These are phyloP conservation scores for Pontederia crassipes DNA, from an alignment of 176 grass and related monocot genomes.

Conservation along the genomic window DNA sequence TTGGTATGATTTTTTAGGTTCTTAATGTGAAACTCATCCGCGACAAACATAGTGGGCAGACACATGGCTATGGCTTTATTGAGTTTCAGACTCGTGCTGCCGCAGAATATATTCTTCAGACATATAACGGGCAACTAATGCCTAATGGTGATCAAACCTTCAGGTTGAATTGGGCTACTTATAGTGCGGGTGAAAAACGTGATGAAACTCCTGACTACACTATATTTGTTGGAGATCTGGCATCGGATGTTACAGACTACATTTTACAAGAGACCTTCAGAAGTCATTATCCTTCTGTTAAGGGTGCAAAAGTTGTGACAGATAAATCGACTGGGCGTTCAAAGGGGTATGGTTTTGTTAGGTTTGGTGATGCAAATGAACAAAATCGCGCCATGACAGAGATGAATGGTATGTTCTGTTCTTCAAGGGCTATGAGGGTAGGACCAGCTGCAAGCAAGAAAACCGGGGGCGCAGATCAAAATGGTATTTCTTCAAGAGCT, in stretches of 20 bases:
- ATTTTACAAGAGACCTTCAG: constrained; percentile 86
- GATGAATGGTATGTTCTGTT: no score
- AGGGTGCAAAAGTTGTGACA: constrained; percentile 93
- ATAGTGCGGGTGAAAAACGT: constrained; percentile 68
- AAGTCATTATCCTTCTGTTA: constrained; percentile 70
- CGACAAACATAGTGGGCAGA: constrained; percentile 7
- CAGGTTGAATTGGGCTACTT: constrained; percentile 73
- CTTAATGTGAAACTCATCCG: constrained; percentile 16
- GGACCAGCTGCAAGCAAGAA: constrained; percentile 83
- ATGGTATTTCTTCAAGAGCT: constrained; percentile 25
- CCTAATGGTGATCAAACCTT: constrained; percentile 15
- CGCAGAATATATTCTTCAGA: constrained; percentile 8
- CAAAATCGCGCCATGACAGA: constrained; percentile 92
- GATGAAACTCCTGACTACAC: constrained; percentile 84
- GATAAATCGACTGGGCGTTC: constrained; percentile 83
- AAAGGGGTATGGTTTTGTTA: constrained; percentile 97
- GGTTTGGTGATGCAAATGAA: constrained; percentile 72
- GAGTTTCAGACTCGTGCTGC: neutral
- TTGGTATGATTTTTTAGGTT: neutral
- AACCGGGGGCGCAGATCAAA: constrained; percentile 42
- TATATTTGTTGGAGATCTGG: constrained; percentile 90
- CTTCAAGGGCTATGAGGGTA: constrained; percentile 86
- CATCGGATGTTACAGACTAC: constrained; percentile 91
- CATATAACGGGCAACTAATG: constrained; percentile 18
- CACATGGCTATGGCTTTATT: constrained; percentile 17